A percentile compares a stretch with the other conserved stretches of the same genome.
Evolutionary conservation across 1,284 basidiomycete species (phyloP).

Genomic region (Cystobasidium slooffiae): DNA sequence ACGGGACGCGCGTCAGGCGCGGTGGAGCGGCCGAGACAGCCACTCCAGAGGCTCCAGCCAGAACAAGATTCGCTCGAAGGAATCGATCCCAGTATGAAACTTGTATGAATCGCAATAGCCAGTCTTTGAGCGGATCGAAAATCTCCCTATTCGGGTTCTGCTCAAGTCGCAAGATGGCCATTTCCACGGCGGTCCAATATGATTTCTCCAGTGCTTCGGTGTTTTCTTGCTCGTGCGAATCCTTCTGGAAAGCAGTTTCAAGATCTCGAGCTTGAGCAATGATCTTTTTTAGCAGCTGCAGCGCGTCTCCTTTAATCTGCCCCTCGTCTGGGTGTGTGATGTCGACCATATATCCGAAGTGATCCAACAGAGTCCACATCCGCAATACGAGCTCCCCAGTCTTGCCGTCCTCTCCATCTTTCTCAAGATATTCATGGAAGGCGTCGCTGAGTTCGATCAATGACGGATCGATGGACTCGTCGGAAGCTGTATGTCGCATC

Average conservation of each 20-base stretch:
- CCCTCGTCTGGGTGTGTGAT: slow-evolving; percentile 28
- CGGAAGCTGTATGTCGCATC: slow-evolving; percentile 28
- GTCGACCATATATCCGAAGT: slow-evolving; percentile 43
- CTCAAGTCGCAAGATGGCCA: slow-evolving; percentile 25
- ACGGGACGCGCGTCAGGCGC: slow-evolving; percentile 4
- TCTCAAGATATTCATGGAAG: slow-evolving; percentile 38
- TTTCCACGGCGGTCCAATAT: slow-evolving; percentile 36
- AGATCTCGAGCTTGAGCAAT: slow-evolving; percentile 23
- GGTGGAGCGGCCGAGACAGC: slow-evolving; percentile 5
- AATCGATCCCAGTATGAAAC: slow-evolving; percentile 34
- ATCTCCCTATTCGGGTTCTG: slow-evolving; percentile 39
- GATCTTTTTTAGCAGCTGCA: slow-evolving; percentile 22
- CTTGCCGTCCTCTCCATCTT: slow-evolving; percentile 12
- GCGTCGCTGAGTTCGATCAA: slow-evolving; percentile 33
- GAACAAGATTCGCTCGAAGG: not conserved
- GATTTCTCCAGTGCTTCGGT: slow-evolving; percentile 21
- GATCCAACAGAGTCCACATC: slow-evolving; percentile 42
- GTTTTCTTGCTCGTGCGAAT: not conserved
- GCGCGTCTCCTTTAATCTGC: slow-evolving; percentile 39
- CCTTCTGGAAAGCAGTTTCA: slow-evolving; percentile 4
- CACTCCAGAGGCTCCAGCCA: not conserved
- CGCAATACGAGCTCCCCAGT: slow-evolving; percentile 33
- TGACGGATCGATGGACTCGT: slow-evolving; percentile 16
- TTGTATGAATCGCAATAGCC: slow-evolving; percentile 25
- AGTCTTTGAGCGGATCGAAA: slow-evolving; percentile 39